Evolutionary conservation across 768 basidiomycete species (phyloP).

Genomic region (Pisolithus tinctorius): DNA sequence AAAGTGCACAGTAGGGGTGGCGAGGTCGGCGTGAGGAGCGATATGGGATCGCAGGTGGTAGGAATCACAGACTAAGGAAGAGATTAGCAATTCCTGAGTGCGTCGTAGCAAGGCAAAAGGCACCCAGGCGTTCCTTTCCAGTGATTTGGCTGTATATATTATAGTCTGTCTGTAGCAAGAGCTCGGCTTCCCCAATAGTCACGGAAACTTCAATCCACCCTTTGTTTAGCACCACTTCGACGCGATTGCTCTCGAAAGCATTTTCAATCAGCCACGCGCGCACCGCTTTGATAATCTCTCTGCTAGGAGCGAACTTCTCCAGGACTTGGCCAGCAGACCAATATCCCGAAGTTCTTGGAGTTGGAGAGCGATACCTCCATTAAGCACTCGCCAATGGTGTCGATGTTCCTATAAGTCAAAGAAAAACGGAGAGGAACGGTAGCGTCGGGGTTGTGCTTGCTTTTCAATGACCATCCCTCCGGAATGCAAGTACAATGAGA

Average conservation of each 20-base stretch:
- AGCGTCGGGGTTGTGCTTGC: conserved; percentile 28
- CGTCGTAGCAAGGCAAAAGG: conserved; percentile 9
- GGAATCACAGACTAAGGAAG: conserved; percentile 22
- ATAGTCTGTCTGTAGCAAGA: conserved; percentile 26
- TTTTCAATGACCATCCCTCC: conserved; percentile 30
- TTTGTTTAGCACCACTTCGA: conserved; percentile 26
- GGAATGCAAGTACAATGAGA: conserved; percentile 10
- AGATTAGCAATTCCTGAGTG: background rate
- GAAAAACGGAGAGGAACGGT: conserved; percentile 24
- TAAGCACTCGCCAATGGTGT: conserved; percentile 21
- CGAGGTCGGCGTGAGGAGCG: conserved; percentile 27
- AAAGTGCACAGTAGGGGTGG: conserved; percentile 29
- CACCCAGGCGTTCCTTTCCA: conserved; percentile 24
- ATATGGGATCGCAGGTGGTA: conserved; percentile 29
- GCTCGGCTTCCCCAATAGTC: conserved; percentile 38
- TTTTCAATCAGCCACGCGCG: conserved; percentile 32
- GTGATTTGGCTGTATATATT: conserved; percentile 12
- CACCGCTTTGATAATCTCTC: conserved; percentile 31
- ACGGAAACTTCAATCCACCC: conserved; percentile 37
- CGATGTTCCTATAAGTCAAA: conserved; percentile 26
- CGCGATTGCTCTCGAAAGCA: conserved; percentile 30
- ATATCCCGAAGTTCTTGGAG: conserved; percentile 26
- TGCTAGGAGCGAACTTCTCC: conserved; percentile 35
- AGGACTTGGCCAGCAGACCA: conserved; percentile 30
- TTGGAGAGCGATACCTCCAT: conserved; percentile 17